Percentiles rank a stretch among this genome's conserved stretches.
phyloP scores from a whole-genome alignment of 306 rosid species.

The Prunus kanzakura region DNA sequence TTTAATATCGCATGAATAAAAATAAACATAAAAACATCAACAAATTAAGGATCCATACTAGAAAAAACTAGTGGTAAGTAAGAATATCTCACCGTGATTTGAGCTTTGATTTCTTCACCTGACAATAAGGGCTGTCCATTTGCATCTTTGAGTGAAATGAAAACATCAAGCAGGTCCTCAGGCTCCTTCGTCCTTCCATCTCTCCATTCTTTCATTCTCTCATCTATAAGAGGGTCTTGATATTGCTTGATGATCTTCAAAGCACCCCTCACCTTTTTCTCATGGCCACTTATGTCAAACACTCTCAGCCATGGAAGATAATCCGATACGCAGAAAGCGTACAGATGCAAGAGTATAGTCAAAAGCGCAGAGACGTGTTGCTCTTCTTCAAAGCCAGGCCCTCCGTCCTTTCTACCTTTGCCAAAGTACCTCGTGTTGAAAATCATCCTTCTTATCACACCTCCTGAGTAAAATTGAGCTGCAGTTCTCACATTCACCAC shows the following conservation, averaged over 20 bases:
- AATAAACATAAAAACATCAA: too few species aligned
- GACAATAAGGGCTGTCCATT: constrained; percentile 26
- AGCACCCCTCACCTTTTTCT: constrained; percentile 10
- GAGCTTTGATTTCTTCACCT: constrained; percentile 37
- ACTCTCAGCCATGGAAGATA: constrained; percentile 36
- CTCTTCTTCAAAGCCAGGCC: constrained; percentile 38
- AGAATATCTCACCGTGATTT: constrained; percentile 24
- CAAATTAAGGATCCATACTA: too few species aligned
- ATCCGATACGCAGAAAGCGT: constrained; percentile 33
- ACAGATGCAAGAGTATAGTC: constrained; percentile 14
- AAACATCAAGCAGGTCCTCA: constrained; percentile 43
- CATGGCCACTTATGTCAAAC: constrained; percentile 38
- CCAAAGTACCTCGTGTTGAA: constrained; percentile 36
- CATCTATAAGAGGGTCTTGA: constrained; percentile 32
- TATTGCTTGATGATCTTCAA: constrained; percentile 11
- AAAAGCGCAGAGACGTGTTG: constrained; percentile 29
- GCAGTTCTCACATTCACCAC: background rate
- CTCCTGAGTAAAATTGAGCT: background rate
- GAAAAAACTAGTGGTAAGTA: background rate
- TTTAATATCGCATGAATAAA: too few species aligned
- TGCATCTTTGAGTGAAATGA: constrained; percentile 30
- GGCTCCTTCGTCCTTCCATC: constrained; percentile 21
- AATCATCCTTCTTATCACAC: background rate
- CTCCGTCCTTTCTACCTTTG: constrained; percentile 32
- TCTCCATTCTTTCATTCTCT: constrained; percentile 29